Evolutionary conservation across 306 rosid genomes (phyloP).

Genomic region (Ochetophila trinervis): DNA sequence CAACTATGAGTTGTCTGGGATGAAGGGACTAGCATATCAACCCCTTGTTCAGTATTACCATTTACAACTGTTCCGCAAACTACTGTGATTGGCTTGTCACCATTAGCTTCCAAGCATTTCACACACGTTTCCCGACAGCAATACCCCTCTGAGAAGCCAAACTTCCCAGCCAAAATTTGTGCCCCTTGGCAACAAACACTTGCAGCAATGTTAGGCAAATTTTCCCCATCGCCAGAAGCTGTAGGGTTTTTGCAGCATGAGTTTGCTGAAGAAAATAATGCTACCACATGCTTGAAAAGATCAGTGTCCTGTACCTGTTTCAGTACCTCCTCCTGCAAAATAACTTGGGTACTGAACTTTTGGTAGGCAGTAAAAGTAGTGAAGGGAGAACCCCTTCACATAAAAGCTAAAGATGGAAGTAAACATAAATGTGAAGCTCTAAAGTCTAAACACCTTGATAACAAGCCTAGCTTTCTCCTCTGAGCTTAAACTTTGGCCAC

Average conservation of each 20-base stretch:
- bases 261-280: slow-evolving; percentile 42
- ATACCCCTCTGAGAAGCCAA: slow-evolving; percentile 36
- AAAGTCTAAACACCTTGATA: slow-evolving; percentile 56
- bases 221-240: slow-evolving; percentile 31
- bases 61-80: slow-evolving; percentile 69
- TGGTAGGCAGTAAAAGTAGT: background rate
- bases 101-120: slow-evolving; percentile 59
- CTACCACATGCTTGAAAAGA: slow-evolving; percentile 66
- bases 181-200: slow-evolving; percentile 92
- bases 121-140: slow-evolving; percentile 70
- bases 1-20: slow-evolving; percentile 41
- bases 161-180: slow-evolving; percentile 60
- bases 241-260: slow-evolving; percentile 34
- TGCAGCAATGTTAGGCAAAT: slow-evolving; percentile 69
- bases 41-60: slow-evolving; percentile 55
- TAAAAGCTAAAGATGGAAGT: background rate
- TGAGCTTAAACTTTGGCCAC: slow-evolving; percentile 53
- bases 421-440: slow-evolving; percentile 19
- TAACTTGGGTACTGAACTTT: slow-evolving; percentile 9
- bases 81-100: slow-evolving; percentile 59
- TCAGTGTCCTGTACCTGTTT: slow-evolving; percentile 72
- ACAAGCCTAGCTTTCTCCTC: slow-evolving; percentile 85
- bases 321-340: slow-evolving; percentile 71
- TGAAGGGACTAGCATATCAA: slow-evolving; percentile 82
- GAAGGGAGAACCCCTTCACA: background rate